Evolutionary conservation across 345 rosid species (phyloP).

Genomic region (Aquilaria sinensis): DNA sequence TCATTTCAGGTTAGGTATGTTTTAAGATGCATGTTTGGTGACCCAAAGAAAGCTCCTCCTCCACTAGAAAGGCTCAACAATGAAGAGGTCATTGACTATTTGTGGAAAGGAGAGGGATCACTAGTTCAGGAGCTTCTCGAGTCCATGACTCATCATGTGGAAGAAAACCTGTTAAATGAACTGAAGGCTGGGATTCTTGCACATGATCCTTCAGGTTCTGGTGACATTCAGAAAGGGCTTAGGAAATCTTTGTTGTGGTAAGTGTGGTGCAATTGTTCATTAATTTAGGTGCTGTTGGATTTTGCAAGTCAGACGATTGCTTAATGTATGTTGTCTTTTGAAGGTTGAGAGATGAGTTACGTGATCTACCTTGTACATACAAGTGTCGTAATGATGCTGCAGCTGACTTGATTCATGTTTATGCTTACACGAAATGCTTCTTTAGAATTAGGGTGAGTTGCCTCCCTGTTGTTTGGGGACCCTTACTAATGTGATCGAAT

Average conservation of each 20-base stretch:
- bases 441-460: constrained; percentile 68
- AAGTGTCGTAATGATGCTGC: constrained; percentile 98
- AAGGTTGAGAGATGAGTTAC: constrained; percentile 97
- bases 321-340: constrained; percentile 10
- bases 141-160: constrained; percentile 70
- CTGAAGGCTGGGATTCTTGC: constrained; percentile 64
- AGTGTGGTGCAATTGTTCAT: constrained; percentile 23
- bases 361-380: constrained; percentile 82
- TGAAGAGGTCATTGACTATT: constrained; percentile 58
- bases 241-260: constrained; percentile 90
- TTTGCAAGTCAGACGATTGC: constrained; percentile 9
- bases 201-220: constrained; percentile 67
- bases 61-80: constrained; percentile 81
- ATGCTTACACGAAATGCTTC: constrained; percentile 86
- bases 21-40: constrained; percentile 84
- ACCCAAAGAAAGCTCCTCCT: constrained; percentile 95
- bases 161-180: constrained; percentile 49
- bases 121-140: constrained; percentile 86
- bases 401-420: constrained; percentile 92
- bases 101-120: constrained; percentile 94
- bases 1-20: constrained; percentile 84
- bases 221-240: constrained; percentile 59
- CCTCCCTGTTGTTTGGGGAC: constrained; percentile 2
- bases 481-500: too few relatives aligned
- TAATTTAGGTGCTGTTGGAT: constrained; percentile 2